Evolutionary conservation across 2,329 filamentous ascomycete species (phyloP).

Genomic region (Blumeria graminis): DNA sequence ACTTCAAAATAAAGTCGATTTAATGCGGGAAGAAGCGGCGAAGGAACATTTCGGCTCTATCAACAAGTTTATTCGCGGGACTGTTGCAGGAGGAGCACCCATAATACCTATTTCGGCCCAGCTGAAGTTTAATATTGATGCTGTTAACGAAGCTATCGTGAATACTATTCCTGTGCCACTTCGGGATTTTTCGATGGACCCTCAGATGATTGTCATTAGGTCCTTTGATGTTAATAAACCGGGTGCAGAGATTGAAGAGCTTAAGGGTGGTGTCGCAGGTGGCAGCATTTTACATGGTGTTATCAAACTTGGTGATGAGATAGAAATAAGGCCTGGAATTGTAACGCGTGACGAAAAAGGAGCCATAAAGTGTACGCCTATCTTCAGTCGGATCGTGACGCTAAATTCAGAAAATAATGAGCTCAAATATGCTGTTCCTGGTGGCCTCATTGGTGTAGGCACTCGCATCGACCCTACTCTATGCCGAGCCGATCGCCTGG

Average conservation of each 20-base stretch:
- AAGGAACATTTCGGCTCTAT: constrained; percentile 92
- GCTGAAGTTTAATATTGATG: constrained; percentile 98
- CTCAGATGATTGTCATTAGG: constrained; percentile 97
- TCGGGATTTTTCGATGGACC: constrained; percentile 74
- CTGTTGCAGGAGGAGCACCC: constrained; percentile 79
- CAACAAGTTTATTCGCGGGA: constrained; percentile 93
- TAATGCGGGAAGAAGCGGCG: constrained; percentile 91
- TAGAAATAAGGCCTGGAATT: constrained; percentile 96
- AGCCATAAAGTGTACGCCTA: constrained; percentile 86
- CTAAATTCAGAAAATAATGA: constrained; percentile 97
- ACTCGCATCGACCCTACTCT: constrained; percentile 93
- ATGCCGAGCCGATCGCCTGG: constrained; percentile 94
- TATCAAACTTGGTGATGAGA: constrained; percentile 88
- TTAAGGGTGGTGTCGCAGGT: constrained; percentile 97
- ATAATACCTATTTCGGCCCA: constrained; percentile 95
- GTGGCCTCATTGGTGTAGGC: constrained; percentile 93
- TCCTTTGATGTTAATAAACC: constrained; percentile 99
- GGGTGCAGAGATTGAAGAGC: constrained; percentile 90
- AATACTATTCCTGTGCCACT: constrained; percentile 82
- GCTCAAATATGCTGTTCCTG: constrained; percentile 91
- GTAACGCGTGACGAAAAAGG: constrained; percentile 87
- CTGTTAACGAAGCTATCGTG: constrained; percentile 87
- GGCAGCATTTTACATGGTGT: constrained; percentile 92
- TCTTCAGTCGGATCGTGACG: constrained; percentile 84
- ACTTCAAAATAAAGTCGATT: constrained; percentile 96